Conservation (phyloP, 1,284 basidiomycete species). For the Microbotryum silenes-acaulis region DNA sequence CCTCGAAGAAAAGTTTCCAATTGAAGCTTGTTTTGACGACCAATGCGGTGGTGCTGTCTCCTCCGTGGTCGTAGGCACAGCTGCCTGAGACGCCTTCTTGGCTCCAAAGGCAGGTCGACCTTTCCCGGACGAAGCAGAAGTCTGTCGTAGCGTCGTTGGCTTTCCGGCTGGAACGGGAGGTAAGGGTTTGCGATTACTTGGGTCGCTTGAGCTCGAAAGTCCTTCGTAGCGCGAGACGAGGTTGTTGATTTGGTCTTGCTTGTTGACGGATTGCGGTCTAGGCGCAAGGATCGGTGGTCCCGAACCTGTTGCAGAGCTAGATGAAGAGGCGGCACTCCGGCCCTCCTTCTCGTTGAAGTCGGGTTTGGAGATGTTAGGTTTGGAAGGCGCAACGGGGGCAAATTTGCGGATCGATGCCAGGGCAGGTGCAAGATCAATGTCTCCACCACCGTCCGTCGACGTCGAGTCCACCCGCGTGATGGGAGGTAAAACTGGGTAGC, state of each 20-base stretch:
- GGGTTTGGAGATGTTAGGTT: slow-evolving; percentile 1
- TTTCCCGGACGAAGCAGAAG: not conserved
- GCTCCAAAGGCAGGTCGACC: not conserved
- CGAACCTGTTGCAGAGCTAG: slow-evolving; percentile 1
- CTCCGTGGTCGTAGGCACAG: not conserved
- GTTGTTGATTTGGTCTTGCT: slow-evolving; percentile 21
- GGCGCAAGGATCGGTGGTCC: slow-evolving; percentile 8
- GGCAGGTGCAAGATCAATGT: slow-evolving; percentile 30
- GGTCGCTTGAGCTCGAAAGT: slow-evolving; percentile 2
- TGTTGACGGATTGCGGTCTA: slow-evolving; percentile 9
- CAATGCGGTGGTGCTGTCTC: not conserved
- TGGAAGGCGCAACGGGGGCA: slow-evolving; percentile 9
- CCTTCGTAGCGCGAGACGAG: slow-evolving; percentile 35
- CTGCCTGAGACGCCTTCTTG: slow-evolving; percentile 1
- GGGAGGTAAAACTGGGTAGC: not conserved
- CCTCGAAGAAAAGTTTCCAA: not conserved
- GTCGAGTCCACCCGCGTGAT: not conserved
- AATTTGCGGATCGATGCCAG: slow-evolving; percentile 32
- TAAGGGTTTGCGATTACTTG: not conserved
- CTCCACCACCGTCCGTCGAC: slow-evolving; percentile 14
- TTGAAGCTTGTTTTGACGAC: not conserved
- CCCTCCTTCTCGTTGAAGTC: not conserved
- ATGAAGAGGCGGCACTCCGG: not conserved
- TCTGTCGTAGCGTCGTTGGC: not conserved
- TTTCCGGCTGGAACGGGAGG: not conserved